Evolutionary conservation across 208 protist species (phyloP).

Genomic region (Phytomonas francai): DNA sequence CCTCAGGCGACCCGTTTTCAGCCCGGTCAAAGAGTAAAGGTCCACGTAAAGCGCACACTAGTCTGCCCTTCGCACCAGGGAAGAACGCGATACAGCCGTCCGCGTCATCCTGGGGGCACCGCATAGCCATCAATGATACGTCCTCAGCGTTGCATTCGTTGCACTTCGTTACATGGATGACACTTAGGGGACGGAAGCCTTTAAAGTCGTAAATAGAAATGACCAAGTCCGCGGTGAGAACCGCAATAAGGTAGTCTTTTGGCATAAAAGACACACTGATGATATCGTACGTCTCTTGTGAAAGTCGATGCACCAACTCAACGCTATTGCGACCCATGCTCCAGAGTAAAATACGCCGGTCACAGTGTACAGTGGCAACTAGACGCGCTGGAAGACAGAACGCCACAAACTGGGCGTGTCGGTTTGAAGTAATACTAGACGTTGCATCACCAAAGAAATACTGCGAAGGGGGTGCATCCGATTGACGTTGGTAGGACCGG

Average conservation of each 20-base stretch:
- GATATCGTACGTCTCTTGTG: slow-evolving; percentile 76
- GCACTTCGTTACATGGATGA: slow-evolving; percentile 34
- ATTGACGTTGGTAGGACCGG: background rate
- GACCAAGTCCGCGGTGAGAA: slow-evolving; percentile 58
- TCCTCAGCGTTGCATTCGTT: slow-evolving; percentile 47
- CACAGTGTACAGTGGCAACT: slow-evolving; percentile 68
- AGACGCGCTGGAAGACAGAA: slow-evolving; percentile 36
- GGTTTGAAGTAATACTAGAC: background rate
- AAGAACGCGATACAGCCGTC: slow-evolving; percentile 62
- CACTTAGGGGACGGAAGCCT: slow-evolving; percentile 35
- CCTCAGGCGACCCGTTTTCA: background rate
- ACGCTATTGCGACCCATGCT: slow-evolving; percentile 42
- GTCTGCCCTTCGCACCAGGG: slow-evolving; percentile 22
- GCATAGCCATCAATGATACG: slow-evolving; percentile 47
- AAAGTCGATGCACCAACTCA: slow-evolving; percentile 61
- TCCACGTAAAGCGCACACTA: slow-evolving; percentile 64
- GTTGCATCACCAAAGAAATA: background rate
- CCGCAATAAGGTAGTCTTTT: slow-evolving; percentile 34
- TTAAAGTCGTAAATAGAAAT: slow-evolving; percentile 71
- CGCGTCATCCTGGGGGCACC: slow-evolving; percentile 42
- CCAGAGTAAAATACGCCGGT: slow-evolving; percentile 72
- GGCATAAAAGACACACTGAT: slow-evolving; percentile 49
- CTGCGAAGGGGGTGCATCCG: background rate
- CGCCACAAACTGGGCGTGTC: slow-evolving; percentile 35
- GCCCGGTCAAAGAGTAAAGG: slow-evolving; percentile 55